Evolutionary conservation across 129 eudicot genomes (phyloP).

Genomic region (Gnaphalium uliginosum): DNA sequence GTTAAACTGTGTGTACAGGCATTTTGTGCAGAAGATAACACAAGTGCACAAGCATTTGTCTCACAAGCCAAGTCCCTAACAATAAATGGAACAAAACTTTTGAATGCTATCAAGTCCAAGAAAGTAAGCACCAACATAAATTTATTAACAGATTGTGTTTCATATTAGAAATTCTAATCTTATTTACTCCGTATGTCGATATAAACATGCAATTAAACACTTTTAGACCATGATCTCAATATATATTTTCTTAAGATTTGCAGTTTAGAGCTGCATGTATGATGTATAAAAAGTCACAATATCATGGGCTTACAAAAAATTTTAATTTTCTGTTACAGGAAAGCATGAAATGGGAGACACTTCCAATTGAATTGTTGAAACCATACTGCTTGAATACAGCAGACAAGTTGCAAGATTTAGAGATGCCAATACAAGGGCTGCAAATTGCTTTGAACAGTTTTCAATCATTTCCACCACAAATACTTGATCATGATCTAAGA

Average conservation of each 20-base stretch:
- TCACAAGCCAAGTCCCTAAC: constrained; percentile 66
- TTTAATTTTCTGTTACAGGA: constrained; percentile 41
- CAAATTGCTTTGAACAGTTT: constrained; percentile 53
- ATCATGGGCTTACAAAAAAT: not conserved
- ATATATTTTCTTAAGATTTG: not conserved
- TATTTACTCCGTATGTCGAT: no score
- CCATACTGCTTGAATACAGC: constrained; percentile 56
- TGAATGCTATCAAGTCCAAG: constrained; percentile 59
- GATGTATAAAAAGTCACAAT: not conserved
- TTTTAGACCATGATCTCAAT: not conserved
- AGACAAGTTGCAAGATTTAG: constrained; percentile 56
- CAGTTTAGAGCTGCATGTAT: not conserved
- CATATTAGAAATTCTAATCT: no score
- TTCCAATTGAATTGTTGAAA: constrained; percentile 46
- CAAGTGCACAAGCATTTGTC: constrained; percentile 48
- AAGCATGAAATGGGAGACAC: constrained; percentile 85
- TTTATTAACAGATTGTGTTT: no score
- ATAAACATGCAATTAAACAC: no score
- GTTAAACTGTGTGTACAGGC: constrained; percentile 63
- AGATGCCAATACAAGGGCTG: constrained; percentile 68
- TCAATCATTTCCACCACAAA: constrained; percentile 38
- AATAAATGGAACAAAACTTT: constrained; percentile 51
- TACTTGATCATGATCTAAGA: constrained; percentile 46
- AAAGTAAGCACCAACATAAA: constrained; percentile 49
- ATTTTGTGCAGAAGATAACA: constrained; percentile 62